Evolutionary conservation across 306 rosid species (phyloP).

Genomic region (Sicyos baderoa): DNA sequence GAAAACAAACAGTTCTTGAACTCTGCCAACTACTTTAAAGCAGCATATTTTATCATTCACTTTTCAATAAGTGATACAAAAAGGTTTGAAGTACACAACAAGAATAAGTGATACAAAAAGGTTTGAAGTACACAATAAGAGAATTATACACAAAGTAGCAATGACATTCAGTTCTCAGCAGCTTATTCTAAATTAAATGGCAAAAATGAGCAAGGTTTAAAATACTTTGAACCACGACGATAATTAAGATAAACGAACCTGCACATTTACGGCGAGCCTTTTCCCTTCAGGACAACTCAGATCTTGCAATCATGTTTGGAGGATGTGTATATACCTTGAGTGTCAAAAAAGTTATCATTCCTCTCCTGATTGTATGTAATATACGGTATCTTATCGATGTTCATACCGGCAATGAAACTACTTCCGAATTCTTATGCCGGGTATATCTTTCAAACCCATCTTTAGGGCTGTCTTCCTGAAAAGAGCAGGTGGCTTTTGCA

Average conservation of each 20-base stretch:
- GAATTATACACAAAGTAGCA: too few relatives aligned
- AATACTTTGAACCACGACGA: not conserved
- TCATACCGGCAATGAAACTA: conserved; percentile 13
- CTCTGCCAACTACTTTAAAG: not conserved
- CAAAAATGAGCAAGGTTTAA: not conserved
- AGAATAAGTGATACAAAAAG: not conserved
- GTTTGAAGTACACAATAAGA: too few relatives aligned
- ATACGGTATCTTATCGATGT: too few relatives aligned
- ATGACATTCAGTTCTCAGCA: not conserved
- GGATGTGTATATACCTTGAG: not conserved
- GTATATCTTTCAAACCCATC: conserved; percentile 90
- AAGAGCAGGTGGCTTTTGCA: conserved; percentile 72
- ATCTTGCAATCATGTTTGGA: not conserved
- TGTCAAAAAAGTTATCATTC: not conserved
- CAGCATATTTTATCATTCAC: not conserved
- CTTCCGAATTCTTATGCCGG: conserved; percentile 68
- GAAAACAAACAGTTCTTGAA: not conserved
- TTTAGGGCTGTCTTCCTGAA: conserved; percentile 69
- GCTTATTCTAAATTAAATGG: not conserved
- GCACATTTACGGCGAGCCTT: not conserved
- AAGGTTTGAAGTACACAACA: too few relatives aligned
- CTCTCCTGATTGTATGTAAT: not conserved
- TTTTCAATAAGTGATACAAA: not conserved
- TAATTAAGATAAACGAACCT: not conserved
- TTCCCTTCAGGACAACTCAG: not conserved